Percentiles rank a stretch among this genome's conserved stretches.
phyloP scores from a whole-genome alignment of 331 rosid genomes.

The Quercus lobata region DNA sequence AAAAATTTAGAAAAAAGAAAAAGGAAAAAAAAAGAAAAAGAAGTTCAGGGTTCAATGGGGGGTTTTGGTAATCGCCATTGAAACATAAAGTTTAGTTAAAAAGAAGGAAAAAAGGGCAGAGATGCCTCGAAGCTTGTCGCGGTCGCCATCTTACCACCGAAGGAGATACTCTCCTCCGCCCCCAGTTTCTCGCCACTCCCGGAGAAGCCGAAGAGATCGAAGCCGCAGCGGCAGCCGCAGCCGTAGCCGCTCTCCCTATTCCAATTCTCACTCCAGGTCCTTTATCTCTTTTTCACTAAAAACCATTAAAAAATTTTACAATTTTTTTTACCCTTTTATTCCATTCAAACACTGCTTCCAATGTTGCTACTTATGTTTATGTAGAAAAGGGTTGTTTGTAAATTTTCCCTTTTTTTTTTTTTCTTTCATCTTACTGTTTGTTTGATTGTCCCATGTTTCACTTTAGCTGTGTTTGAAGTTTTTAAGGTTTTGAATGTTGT shows the following conservation, averaged over 20 bases:
- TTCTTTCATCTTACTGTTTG: neutral
- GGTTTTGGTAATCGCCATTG: neutral
- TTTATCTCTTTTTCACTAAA: too few relatives aligned
- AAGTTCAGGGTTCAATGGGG: too few relatives aligned
- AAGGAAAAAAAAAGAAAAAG: fast-evolving
- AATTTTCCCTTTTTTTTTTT: too few relatives aligned
- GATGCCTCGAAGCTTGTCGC: constrained; percentile 65
- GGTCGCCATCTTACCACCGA: constrained; percentile 55
- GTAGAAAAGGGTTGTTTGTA: too few relatives aligned
- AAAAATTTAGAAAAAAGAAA: too few relatives aligned
- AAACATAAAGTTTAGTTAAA: neutral
- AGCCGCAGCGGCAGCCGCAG: constrained; percentile 8
- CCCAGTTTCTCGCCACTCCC: constrained; percentile 34
- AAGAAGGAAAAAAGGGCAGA: neutral
- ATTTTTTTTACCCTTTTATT: too few relatives aligned
- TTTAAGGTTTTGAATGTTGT: neutral
- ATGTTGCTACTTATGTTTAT: too few relatives aligned
- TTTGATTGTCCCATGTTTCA: neutral
- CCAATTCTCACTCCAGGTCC: constrained; percentile 36
- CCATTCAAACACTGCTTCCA: neutral
- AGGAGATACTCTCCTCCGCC: constrained; percentile 44
- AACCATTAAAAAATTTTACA: too few relatives aligned
- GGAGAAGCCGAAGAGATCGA: constrained; percentile 44
- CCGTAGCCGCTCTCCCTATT: constrained; percentile 42
- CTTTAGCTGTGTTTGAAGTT: neutral